Evolutionary conservation across 1,139 yeast species (phyloP).

Genomic region (Pichia sp.): DNA sequence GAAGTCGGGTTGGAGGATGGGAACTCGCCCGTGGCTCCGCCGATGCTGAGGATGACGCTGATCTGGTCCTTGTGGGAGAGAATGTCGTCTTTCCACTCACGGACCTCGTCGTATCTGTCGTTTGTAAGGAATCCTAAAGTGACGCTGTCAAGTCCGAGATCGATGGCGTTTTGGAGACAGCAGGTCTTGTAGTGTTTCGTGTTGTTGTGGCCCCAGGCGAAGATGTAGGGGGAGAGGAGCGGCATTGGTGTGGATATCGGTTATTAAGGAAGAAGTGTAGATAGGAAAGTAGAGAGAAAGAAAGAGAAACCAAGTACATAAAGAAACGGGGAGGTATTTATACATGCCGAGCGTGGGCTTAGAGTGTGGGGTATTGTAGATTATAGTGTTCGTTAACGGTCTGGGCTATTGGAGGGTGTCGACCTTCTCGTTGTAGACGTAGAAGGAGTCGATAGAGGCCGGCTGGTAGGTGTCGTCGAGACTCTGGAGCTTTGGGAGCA

Average conservation of each 20-base stretch:
- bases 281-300: too few species aligned
- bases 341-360: background rate
- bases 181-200: background rate
- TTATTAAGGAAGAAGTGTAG: too few species aligned
- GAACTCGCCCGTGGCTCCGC: conserved; percentile 30
- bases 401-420: background rate
- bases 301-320: too few species aligned
- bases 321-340: too few species aligned
- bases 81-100: conserved; percentile 19
- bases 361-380: background rate
- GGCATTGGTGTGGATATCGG: too few species aligned
- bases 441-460: background rate
- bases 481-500: background rate
- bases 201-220: conserved; percentile 14
- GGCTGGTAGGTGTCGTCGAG: background rate
- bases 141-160: conserved; percentile 17
- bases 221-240: conserved; percentile 15
- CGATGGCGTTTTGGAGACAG: conserved; percentile 18
- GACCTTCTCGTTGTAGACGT: conserved; percentile 1
- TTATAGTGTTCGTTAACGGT: too few species aligned
- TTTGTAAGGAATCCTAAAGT: conserved; percentile 28
- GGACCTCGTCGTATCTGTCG: conserved; percentile 26
- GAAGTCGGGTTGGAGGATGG: conserved; percentile 20
- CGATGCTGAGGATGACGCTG: conserved; percentile 27
- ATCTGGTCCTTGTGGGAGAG: conserved; percentile 14